A percentile compares a stretch with the other conserved stretches of the same genome.
phyloP scores from a whole-genome alignment of 2,329 filamentous ascomycete species.

The Emydomyces testavorans region DNA sequence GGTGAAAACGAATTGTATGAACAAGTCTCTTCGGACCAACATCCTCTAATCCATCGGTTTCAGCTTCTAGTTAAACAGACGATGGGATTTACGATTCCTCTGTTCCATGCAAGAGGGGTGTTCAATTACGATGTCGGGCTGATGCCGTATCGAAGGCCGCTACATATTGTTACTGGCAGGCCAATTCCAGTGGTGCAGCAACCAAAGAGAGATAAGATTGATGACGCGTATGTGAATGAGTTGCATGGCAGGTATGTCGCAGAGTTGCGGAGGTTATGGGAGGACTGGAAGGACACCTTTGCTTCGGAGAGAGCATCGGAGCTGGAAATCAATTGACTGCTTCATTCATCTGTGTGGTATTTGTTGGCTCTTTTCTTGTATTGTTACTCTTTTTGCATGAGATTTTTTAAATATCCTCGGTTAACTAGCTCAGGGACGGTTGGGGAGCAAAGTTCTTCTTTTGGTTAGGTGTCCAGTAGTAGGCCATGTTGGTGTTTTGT shows the following conservation, averaged over 20 bases:
- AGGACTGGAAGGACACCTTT: slow-evolving; percentile 38
- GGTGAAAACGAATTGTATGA: slow-evolving; percentile 96
- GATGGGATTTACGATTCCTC: slow-evolving; percentile 83
- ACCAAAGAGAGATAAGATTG: slow-evolving; percentile 48
- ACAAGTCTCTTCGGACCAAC: slow-evolving; percentile 63
- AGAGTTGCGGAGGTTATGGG: slow-evolving; percentile 41
- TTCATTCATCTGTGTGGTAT: not conserved
- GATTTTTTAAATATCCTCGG: no score
- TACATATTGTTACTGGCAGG: slow-evolving; percentile 80
- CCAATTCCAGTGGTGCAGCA: slow-evolving; percentile 60
- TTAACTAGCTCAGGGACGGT: no score
- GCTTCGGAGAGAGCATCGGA: slow-evolving; percentile 34
- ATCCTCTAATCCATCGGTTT: slow-evolving; percentile 66
- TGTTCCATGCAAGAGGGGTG: slow-evolving; percentile 80
- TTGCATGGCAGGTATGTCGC: slow-evolving; percentile 68
- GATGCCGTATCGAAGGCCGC: slow-evolving; percentile 78
- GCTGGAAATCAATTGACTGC: slow-evolving; percentile 34
- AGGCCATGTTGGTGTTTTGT: no score
- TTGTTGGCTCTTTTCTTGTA: not conserved
- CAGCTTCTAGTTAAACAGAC: slow-evolving; percentile 76
- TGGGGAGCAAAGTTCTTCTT: no score
- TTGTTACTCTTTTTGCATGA: no score
- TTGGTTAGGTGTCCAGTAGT: no score
- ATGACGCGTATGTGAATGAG: slow-evolving; percentile 64
- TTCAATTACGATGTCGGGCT: slow-evolving; percentile 97